A percentile compares a stretch with the other conserved stretches of the same genome.
Conservation (phyloP, 306 rosid genomes). For the Quercus aquifolioides region DNA sequence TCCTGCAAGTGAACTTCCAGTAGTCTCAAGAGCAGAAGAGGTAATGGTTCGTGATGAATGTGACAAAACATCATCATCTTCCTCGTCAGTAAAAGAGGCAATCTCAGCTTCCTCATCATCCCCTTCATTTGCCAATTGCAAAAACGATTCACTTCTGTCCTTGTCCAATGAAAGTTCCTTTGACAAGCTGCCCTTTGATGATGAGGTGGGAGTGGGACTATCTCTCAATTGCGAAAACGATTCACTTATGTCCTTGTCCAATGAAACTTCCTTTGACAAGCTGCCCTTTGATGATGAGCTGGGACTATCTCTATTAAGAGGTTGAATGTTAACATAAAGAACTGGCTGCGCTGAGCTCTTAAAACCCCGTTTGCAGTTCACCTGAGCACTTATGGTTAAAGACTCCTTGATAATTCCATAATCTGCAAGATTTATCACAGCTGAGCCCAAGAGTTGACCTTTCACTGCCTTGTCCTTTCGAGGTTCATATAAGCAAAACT, state of each 20-base stretch:
- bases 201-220: too few relatives aligned
- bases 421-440: conserved; percentile 64
- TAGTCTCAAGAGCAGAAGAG: conserved; percentile 43
- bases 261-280: conserved; percentile 50
- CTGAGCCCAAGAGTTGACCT: conserved; percentile 64
- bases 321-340: conserved; percentile 62
- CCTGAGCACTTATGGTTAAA: conserved; percentile 26
- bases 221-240: conserved; percentile 37
- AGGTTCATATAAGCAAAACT: conserved; percentile 53
- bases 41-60: conserved; percentile 26
- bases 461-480: conserved; percentile 54
- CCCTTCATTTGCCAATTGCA: conserved; percentile 40
- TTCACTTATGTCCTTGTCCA: conserved; percentile 48
- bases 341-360: conserved; percentile 50
- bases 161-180: conserved; percentile 45
- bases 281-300: conserved; percentile 52
- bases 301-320: conserved; percentile 44
- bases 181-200: conserved; percentile 35
- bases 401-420: conserved; percentile 51
- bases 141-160: conserved; percentile 47
- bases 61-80: conserved; percentile 38
- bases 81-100: conserved; percentile 59
- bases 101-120: conserved; percentile 57
- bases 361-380: conserved; percentile 64
- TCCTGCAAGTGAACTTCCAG: conserved; percentile 32